A percentile compares a stretch with the other conserved stretches of the same genome.
Conservation (phyloP, 163 green algal species). For the Chlorella variabilis region DNA sequence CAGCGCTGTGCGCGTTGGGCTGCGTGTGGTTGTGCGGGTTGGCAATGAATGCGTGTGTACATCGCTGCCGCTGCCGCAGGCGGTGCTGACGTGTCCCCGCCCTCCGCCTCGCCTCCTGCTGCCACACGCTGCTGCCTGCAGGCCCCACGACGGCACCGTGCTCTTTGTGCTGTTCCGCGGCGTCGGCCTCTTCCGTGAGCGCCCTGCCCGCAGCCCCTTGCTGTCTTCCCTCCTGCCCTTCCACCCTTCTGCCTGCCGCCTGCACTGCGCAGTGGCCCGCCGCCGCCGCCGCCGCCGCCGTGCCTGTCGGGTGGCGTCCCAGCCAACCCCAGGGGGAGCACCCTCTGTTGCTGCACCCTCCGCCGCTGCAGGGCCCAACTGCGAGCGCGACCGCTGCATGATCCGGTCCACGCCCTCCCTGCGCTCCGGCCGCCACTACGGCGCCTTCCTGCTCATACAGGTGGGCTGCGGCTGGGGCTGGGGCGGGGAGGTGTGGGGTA, state of each 20-base stretch:
- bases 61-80: not conserved
- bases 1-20: too few species aligned
- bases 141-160: slow-evolving; percentile 26
- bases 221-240: too few species aligned
- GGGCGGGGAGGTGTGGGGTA: too few species aligned
- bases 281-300: too few species aligned
- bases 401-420: slow-evolving; percentile 4
- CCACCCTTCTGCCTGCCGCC: not conserved
- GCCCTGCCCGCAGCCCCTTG: not conserved
- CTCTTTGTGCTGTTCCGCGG: slow-evolving; percentile 26
- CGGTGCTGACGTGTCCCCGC: too few species aligned
- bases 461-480: not conserved
- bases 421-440: not conserved
- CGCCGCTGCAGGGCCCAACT: not conserved
- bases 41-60: not conserved
- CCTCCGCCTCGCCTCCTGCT: too few species aligned
- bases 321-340: too few species aligned
- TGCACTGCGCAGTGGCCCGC: too few species aligned
- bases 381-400: slow-evolving; percentile 5
- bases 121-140: not conserved
- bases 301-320: too few species aligned
- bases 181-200: slow-evolving; percentile 22
- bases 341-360: too few species aligned
- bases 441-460: slow-evolving; percentile 21
- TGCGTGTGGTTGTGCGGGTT: too few species aligned